A percentile compares a stretch with the other conserved stretches of the same genome.
phyloP scores from a whole-genome alignment of 805 yeast species.

The Starmerella floricola region DNA sequence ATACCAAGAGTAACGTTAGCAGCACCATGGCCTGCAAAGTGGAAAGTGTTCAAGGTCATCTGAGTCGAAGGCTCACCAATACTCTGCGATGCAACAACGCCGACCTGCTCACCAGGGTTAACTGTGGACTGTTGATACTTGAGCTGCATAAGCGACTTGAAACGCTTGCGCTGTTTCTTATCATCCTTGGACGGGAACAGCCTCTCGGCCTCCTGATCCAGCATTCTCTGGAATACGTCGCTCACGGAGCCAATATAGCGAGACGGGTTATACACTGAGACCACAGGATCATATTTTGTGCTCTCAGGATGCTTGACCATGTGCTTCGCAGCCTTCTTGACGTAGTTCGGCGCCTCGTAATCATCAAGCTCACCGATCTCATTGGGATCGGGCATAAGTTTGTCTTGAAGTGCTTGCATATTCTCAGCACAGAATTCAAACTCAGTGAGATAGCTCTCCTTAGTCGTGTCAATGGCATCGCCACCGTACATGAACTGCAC shows the following conservation, averaged over 20 bases:
- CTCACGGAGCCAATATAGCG: constrained; percentile 87
- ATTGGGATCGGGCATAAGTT: constrained; percentile 71
- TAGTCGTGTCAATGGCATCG: constrained; percentile 86
- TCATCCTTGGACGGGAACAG: constrained; percentile 35
- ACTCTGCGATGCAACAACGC: constrained; percentile 95
- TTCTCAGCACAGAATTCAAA: constrained; percentile 88
- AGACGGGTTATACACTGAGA: constrained; percentile 76
- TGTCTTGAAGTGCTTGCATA: constrained; percentile 70
- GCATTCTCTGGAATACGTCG: constrained; percentile 69
- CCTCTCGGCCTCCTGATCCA: constrained; percentile 54
- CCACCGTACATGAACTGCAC: constrained; percentile 96
- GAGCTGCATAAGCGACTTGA: constrained; percentile 93
- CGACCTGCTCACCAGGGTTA: constrained; percentile 96
- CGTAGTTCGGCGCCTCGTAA: constrained; percentile 64
- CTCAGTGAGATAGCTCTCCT: constrained; percentile 87
- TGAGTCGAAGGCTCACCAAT: constrained; percentile 99
- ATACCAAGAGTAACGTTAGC: constrained; percentile 98
- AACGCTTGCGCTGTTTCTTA: constrained; percentile 56
- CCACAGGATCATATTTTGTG: constrained; percentile 72
- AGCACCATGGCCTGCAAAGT: constrained; percentile 99
- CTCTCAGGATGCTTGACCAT: constrained; percentile 41
- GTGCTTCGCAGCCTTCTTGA: constrained; percentile 69
- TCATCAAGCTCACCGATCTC: constrained; percentile 56
- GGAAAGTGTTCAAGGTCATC: constrained; percentile 94
- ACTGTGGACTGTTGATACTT: constrained; percentile 94